Evolutionary conservation across 78 protist genomes (phyloP).

Genomic region (Dictyostelium citrinum): DNA sequence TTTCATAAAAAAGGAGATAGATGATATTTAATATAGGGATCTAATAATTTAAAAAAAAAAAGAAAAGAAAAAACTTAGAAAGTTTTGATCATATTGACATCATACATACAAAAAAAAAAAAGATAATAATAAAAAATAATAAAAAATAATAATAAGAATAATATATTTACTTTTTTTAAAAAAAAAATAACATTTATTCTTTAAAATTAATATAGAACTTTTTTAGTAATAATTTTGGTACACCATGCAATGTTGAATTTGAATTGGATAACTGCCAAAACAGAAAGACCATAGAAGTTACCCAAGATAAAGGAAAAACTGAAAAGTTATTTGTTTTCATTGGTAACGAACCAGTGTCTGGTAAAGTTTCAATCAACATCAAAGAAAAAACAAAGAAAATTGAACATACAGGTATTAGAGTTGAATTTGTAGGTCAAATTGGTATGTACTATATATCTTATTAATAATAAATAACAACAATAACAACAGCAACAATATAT

Average conservation of each 20-base stretch:
- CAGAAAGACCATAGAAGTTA: slow-evolving; percentile 63
- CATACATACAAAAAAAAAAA: no score
- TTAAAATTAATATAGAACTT: slow-evolving; percentile 22
- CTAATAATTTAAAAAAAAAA: background rate
- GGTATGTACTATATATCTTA: background rate
- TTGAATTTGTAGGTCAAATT: slow-evolving; percentile 95
- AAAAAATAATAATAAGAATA: no score
- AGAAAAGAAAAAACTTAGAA: no score
- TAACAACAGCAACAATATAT: no score
- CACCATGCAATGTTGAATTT: slow-evolving; percentile 57
- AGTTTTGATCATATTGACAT: no score
- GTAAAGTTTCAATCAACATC: slow-evolving; percentile 57
- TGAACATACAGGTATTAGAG: slow-evolving; percentile 92
- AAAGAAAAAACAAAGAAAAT: slow-evolving; percentile 74
- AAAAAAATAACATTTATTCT: background rate
- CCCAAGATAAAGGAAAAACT: slow-evolving; percentile 70
- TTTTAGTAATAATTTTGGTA: slow-evolving; percentile 36
- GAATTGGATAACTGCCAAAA: slow-evolving; percentile 60
- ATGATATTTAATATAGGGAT: background rate
- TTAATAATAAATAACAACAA: no score
- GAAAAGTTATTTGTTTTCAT: slow-evolving; percentile 70
- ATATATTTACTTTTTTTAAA: no score
- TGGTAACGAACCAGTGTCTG: slow-evolving; percentile 79
- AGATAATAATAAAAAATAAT: no score
- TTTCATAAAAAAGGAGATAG: background rate